Evolutionary conservation across 2,329 filamentous ascomycete genomes (phyloP).

Genomic region (Xylariaceae sp.): DNA sequence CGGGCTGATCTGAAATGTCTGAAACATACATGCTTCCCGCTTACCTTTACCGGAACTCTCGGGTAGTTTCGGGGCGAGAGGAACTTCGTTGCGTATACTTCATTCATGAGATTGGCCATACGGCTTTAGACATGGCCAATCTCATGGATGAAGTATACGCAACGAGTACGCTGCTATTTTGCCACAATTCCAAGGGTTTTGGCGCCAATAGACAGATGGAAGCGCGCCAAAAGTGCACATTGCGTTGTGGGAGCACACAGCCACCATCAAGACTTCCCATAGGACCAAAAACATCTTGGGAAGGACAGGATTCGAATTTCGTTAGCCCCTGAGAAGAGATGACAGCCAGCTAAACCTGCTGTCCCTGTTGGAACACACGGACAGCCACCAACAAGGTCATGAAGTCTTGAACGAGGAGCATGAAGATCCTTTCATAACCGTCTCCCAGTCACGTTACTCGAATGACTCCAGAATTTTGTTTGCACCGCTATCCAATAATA

Average conservation of each 20-base stretch:
- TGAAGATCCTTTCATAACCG: slow-evolving; percentile 38
- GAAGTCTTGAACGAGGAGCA: slow-evolving; percentile 28
- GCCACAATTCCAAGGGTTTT: slow-evolving; percentile 1
- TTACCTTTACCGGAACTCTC: too few species aligned
- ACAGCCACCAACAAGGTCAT: slow-evolving; percentile 2
- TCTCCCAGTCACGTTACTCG: slow-evolving; percentile 42
- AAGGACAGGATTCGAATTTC: neutral
- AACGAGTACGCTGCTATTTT: slow-evolving; percentile 15
- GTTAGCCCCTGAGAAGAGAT: slow-evolving; percentile 1
- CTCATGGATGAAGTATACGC: too few species aligned
- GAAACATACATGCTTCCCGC: slow-evolving; percentile 33
- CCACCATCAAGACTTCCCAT: neutral
- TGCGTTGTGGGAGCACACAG: slow-evolving; percentile 7
- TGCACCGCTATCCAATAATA: slow-evolving; percentile 38
- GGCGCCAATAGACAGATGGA: slow-evolving; percentile 6
- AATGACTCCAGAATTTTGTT: slow-evolving; percentile 34
- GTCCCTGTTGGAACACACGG: neutral
- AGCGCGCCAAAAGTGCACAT: slow-evolving; percentile 30
- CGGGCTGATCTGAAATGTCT: slow-evolving; percentile 32
- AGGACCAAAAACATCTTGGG: neutral
- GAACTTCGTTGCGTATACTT: slow-evolving; percentile 12
- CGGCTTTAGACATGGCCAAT: slow-evolving; percentile 2
- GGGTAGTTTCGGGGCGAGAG: slow-evolving; percentile 18
- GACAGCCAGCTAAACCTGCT: slow-evolving; percentile 16
- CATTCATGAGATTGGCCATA: neutral